Evolutionary conservation across 768 basidiomycete species (phyloP).

Genomic region (Xerocomus potaroensis): DNA sequence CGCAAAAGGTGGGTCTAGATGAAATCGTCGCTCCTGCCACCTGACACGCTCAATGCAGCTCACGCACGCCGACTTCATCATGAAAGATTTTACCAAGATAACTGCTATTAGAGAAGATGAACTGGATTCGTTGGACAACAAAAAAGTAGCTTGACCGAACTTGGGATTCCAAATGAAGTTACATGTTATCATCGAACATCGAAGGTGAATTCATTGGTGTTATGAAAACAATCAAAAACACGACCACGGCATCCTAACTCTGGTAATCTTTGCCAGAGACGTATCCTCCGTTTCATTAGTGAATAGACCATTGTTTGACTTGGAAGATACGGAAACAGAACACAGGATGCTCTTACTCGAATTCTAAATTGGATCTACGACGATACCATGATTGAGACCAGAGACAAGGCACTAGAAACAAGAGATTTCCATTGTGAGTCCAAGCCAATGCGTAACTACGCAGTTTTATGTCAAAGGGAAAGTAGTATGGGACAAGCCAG

Average conservation of each 20-base stretch:
- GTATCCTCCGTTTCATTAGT: too few species aligned
- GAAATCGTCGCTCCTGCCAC: background rate
- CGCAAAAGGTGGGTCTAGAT: slow-evolving; percentile 58
- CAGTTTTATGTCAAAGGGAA: background rate
- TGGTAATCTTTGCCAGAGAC: too few species aligned
- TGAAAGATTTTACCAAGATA: slow-evolving; percentile 65
- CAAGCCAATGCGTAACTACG: slow-evolving; percentile 3
- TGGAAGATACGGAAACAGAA: too few species aligned
- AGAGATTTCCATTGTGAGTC: slow-evolving; percentile 7
- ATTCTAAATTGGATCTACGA: too few species aligned
- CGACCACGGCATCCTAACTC: too few species aligned
- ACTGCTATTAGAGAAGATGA: slow-evolving; percentile 59
- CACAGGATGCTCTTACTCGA: too few species aligned
- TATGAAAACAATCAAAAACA: too few species aligned
- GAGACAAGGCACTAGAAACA: background rate
- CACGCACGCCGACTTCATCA: slow-evolving; percentile 63
- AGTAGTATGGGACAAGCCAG: background rate
- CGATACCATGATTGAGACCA: too few species aligned
- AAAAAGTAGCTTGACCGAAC: slow-evolving; percentile 11
- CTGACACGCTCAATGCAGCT: slow-evolving; percentile 39
- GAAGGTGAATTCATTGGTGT: too few species aligned
- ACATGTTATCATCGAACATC: too few species aligned
- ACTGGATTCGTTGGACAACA: slow-evolving; percentile 19
- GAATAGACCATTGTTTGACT: too few species aligned
- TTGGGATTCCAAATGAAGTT: background rate